A percentile compares a stretch with the other conserved stretches of the same genome.
Evolutionary conservation across 2,329 filamentous ascomycete genomes (phyloP).

Genomic region (Ceratocystis destructans): DNA sequence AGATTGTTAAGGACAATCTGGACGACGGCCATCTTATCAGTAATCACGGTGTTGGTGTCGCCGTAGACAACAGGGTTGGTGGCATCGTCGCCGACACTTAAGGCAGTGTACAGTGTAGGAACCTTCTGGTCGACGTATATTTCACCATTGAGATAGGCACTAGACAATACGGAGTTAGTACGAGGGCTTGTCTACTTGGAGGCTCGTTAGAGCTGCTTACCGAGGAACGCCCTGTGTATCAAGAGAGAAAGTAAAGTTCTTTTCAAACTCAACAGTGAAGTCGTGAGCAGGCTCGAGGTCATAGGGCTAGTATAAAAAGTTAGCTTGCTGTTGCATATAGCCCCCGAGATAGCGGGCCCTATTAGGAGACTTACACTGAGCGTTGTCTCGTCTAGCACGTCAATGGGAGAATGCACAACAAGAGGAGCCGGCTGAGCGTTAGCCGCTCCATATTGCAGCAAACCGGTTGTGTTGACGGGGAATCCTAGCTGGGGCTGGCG

Average conservation of each 20-base stretch:
- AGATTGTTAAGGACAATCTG: conserved; percentile 40
- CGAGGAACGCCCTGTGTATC: conserved; percentile 50
- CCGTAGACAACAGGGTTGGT: conserved; percentile 32
- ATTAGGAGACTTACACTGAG: conserved; percentile 32
- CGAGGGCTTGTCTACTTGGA: too few species aligned
- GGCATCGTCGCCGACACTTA: conserved; percentile 39
- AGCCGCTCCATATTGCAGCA: conserved; percentile 29
- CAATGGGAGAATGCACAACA: conserved; percentile 38
- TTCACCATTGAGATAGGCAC: conserved; percentile 11
- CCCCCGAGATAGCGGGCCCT: not conserved
- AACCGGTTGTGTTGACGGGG: conserved; percentile 32
- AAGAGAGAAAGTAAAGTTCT: conserved; percentile 42
- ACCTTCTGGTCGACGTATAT: conserved; percentile 57
- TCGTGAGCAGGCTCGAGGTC: conserved; percentile 40
- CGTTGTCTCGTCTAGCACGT: conserved; percentile 59
- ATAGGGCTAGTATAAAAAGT: conserved; percentile 32
- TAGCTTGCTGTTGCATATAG: not conserved
- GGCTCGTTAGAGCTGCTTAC: conserved; percentile 22
- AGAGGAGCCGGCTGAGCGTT: conserved; percentile 22
- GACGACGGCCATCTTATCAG: conserved; percentile 29
- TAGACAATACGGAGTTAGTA: not conserved
- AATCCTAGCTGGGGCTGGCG: conserved; percentile 23
- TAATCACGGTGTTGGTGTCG: conserved; percentile 30
- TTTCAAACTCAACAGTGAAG: not conserved
- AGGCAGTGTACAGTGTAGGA: conserved; percentile 57